Percentiles rank a stretch among this genome's conserved stretches.
Evolutionary conservation across 257 asterid species (phyloP).

Genomic region (Solanum tacnaense): DNA sequence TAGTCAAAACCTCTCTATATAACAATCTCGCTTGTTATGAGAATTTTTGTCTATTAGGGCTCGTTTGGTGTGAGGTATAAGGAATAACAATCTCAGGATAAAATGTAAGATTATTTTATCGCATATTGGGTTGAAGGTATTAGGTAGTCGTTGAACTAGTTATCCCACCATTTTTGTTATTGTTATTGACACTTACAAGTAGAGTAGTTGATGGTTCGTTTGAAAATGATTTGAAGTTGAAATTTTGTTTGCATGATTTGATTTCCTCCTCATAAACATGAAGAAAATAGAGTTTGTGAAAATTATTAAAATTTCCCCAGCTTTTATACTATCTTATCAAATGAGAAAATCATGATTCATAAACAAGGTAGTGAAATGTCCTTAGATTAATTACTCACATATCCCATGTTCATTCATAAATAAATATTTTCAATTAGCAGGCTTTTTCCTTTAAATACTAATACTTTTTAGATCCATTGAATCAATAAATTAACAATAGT

Average conservation of each 20-base stretch:
- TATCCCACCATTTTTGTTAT: no score
- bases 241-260: background rate
- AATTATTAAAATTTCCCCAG: background rate
- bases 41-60: background rate
- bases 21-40: background rate
- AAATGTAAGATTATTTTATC: no score
- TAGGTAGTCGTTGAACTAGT: no score
- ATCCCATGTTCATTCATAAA: background rate
- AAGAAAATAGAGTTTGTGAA: background rate
- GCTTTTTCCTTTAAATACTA: background rate
- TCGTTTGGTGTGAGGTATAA: background rate
- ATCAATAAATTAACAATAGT: background rate
- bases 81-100: no score
- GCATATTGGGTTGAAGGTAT: no score
- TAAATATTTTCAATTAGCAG: background rate
- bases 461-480: background rate
- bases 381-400: background rate
- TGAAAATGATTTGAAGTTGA: background rate
- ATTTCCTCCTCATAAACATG: background rate
- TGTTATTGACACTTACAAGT: background rate
- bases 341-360: background rate
- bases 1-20: background rate
- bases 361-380: background rate
- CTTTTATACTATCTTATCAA: background rate
- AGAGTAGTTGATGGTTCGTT: background rate